phyloP scores from a whole-genome alignment of 2,329 filamentous ascomycete genomes.

The Uncinocarpus reesii region DNA sequence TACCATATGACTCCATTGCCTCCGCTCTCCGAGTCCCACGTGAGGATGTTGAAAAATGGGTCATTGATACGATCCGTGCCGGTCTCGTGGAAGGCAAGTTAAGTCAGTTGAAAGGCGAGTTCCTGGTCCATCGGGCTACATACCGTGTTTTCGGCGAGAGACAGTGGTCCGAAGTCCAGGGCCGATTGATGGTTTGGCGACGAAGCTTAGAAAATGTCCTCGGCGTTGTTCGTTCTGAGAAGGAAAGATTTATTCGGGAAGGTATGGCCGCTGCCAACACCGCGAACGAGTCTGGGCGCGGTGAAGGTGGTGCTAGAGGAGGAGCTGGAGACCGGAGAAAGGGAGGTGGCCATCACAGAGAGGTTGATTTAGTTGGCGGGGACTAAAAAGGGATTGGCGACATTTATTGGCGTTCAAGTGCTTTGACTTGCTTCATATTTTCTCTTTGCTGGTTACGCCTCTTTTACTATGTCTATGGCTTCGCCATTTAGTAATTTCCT shows the following conservation, averaged over 20 bases:
- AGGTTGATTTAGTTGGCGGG: conserved; percentile 29
- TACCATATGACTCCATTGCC: conserved; percentile 77
- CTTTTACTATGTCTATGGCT: conserved; percentile 17
- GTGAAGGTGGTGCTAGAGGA: conserved; percentile 25
- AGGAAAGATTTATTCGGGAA: conserved; percentile 67
- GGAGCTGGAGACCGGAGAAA: conserved; percentile 24
- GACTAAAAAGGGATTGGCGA: conserved; percentile 20
- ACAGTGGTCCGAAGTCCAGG: conserved; percentile 93
- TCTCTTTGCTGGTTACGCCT: conserved; percentile 19
- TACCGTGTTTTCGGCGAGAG: conserved; percentile 96
- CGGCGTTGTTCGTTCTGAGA: conserved; percentile 65
- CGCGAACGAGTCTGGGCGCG: conserved; percentile 18
- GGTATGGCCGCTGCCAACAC: conserved; percentile 53
- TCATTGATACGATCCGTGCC: conserved; percentile 94
- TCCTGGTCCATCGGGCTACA: conserved; percentile 89
- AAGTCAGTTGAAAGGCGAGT: conserved; percentile 81
- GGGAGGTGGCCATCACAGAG: conserved; percentile 26
- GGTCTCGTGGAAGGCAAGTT: conserved; percentile 94
- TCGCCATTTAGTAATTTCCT: background rate
- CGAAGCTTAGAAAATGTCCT: conserved; percentile 69
- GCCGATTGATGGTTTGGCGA: conserved; percentile 83
- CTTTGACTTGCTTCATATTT: conserved; percentile 5
- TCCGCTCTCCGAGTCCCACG: conserved; percentile 71
- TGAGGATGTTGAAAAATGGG: conserved; percentile 93
- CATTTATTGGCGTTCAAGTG: conserved; percentile 12